Evolutionary conservation across 352 stramenopile genomes (phyloP).

Genomic region (Phytophthora chlamydospora): DNA sequence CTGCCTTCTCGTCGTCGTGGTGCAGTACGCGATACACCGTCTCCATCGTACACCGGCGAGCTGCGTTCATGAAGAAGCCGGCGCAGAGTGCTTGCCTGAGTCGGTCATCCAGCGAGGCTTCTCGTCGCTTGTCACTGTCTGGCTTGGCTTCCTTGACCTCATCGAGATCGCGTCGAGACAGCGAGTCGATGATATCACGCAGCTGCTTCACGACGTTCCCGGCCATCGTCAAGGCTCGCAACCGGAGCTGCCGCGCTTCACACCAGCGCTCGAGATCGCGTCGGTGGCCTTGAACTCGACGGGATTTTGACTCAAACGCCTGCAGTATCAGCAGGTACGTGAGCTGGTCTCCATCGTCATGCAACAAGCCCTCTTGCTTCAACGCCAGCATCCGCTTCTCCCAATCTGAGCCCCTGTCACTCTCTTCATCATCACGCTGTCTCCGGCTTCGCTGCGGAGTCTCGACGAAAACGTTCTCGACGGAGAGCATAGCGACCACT

Average conservation of each 20-base stretch:
- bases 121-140: constrained; percentile 1
- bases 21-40: constrained; percentile 60
- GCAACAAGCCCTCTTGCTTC: constrained; percentile 49
- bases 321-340: constrained; percentile 56
- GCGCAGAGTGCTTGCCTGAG: constrained; percentile 57
- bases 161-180: constrained; percentile 43
- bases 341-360: constrained; percentile 63
- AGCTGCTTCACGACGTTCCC: constrained; percentile 61
- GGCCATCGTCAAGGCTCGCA: constrained; percentile 63
- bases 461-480: constrained; percentile 77
- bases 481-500: constrained; percentile 86
- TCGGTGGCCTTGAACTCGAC: constrained; percentile 14
- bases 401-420: constrained; percentile 29
- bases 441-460: constrained; percentile 11
- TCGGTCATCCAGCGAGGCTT: constrained; percentile 36
- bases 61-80: constrained; percentile 74
- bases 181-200: constrained; percentile 51
- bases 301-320: constrained; percentile 41
- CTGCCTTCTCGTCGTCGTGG: constrained; percentile 23
- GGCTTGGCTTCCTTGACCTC: constrained; percentile 10
- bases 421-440: constrained; percentile 19
- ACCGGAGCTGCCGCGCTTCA: constrained; percentile 48
- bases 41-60: constrained; percentile 62
- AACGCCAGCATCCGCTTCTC: constrained; percentile 52
- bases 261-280: constrained; percentile 58